A percentile compares a stretch with the other conserved stretches of the same genome.
Evolutionary conservation across 257 asterid species (phyloP).

Genomic region (Lantana camara): DNA sequence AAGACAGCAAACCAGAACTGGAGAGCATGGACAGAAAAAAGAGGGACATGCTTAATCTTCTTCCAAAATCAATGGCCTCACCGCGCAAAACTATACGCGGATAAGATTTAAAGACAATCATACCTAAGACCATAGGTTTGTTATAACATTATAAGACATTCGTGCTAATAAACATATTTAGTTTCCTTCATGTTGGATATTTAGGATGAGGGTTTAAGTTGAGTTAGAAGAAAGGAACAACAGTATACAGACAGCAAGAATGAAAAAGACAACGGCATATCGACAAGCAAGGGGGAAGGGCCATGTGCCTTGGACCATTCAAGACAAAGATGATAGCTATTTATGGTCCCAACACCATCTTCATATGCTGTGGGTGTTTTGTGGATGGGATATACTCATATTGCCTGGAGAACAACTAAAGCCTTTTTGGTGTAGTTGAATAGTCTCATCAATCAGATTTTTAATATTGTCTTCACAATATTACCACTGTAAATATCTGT

Average conservation of each 20-base stretch:
- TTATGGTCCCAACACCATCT: constrained; percentile 19
- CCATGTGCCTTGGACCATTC: constrained; percentile 15
- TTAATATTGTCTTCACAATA: too few species aligned
- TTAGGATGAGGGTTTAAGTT: too few species aligned
- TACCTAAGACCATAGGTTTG: background rate
- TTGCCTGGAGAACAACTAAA: background rate
- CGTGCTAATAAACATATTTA: too few species aligned
- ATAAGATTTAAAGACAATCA: background rate
- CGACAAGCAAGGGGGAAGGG: background rate
- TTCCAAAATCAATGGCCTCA: background rate
- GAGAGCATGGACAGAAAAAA: background rate
- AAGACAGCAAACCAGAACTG: background rate
- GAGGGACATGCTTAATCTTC: background rate
- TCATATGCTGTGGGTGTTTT: background rate
- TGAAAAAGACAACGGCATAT: too few species aligned
- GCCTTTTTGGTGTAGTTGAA: background rate
- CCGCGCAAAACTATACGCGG: too few species aligned
- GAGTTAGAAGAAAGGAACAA: too few species aligned
- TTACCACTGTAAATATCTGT: too few species aligned
- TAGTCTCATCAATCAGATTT: background rate
- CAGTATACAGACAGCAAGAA: too few species aligned
- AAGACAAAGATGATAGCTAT: constrained; percentile 44
- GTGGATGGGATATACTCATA: background rate
- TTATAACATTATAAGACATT: too few species aligned
- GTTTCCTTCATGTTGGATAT: too few species aligned